Conservation (phyloP, 2,329 filamentous ascomycete species). For the Penicillium sp. region DNA sequence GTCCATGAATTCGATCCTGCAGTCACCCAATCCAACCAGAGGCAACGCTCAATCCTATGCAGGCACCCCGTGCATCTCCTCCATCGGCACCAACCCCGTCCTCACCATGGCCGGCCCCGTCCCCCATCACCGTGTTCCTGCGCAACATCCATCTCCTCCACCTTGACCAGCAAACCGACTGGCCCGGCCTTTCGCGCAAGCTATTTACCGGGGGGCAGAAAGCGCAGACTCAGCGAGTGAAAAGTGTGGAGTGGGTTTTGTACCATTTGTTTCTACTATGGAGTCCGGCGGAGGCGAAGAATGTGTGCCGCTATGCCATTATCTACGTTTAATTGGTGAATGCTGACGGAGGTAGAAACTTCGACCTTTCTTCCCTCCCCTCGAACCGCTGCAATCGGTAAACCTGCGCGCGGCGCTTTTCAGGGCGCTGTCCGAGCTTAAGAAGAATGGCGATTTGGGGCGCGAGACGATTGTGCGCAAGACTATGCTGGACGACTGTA, state of each 20-base stretch:
- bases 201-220: conserved; percentile 68
- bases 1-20: neutral
- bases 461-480: conserved; percentile 79
- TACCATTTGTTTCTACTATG: conserved; percentile 81
- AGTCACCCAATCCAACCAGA: neutral
- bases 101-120: conserved; percentile 40
- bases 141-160: conserved; percentile 81
- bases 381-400: conserved; percentile 84
- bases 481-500: conserved; percentile 96
- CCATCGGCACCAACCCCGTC: too few species aligned
- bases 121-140: conserved; percentile 65
- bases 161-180: conserved; percentile 70
- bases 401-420: conserved; percentile 83
- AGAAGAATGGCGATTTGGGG: conserved; percentile 80
- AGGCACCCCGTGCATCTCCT: conserved; percentile 24
- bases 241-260: conserved; percentile 84
- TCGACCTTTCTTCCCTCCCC: conserved; percentile 82
- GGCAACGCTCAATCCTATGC: conserved; percentile 26
- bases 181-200: conserved; percentile 68
- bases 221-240: conserved; percentile 77
- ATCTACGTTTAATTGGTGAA: neutral
- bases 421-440: conserved; percentile 74
- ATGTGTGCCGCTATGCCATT: conserved; percentile 48
- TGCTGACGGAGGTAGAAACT: conserved; percentile 82
- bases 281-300: conserved; percentile 70